These are phyloP conservation scores for Vanrija sp. DNA, from an alignment of 1,284 basidiomycete genomes.

Conservation along the genomic window DNA sequence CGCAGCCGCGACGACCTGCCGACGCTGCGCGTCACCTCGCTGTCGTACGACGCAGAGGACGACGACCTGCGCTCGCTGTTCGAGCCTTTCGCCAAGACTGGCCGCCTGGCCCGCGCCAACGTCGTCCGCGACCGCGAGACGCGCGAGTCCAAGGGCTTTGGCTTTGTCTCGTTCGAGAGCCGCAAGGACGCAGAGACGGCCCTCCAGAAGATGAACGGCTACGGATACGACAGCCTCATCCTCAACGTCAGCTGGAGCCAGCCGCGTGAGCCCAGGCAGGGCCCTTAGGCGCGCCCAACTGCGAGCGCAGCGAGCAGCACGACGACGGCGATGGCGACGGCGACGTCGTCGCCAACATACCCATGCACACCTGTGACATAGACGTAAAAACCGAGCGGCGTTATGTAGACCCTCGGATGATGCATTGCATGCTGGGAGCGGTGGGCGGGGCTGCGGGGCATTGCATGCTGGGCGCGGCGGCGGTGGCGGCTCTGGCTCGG, in stretches of 20 bases:
- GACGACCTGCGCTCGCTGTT: slow-evolving; percentile 92
- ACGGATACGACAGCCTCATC: slow-evolving; percentile 54
- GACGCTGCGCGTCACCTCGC: slow-evolving; percentile 94
- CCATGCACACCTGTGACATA: no score
- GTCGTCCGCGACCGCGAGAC: slow-evolving; percentile 95
- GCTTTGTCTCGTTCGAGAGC: slow-evolving; percentile 80
- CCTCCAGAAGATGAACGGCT: slow-evolving; percentile 88
- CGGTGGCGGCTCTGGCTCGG: no score
- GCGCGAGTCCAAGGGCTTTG: slow-evolving; percentile 77
- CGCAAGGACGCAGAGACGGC: slow-evolving; percentile 75
- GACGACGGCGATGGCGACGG: no score
- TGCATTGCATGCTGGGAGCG: no score
- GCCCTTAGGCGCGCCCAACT: no score
- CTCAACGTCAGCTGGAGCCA: slow-evolving; percentile 42
- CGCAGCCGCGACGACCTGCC: slow-evolving; percentile 79
- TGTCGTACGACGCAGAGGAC: slow-evolving; percentile 92
- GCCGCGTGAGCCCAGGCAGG: slow-evolving; percentile 11
- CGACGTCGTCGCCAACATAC: no score
- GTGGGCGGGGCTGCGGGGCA: no score
- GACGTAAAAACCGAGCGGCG: no score
- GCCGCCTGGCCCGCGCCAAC: slow-evolving; percentile 82
- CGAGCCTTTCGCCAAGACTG: slow-evolving; percentile 58
- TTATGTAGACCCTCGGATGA: no score
- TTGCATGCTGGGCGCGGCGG: no score
- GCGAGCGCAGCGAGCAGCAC: no score